Conservation (phyloP, 2,329 filamentous ascomycete genomes). For the Talaromyces funiculosus region DNA sequence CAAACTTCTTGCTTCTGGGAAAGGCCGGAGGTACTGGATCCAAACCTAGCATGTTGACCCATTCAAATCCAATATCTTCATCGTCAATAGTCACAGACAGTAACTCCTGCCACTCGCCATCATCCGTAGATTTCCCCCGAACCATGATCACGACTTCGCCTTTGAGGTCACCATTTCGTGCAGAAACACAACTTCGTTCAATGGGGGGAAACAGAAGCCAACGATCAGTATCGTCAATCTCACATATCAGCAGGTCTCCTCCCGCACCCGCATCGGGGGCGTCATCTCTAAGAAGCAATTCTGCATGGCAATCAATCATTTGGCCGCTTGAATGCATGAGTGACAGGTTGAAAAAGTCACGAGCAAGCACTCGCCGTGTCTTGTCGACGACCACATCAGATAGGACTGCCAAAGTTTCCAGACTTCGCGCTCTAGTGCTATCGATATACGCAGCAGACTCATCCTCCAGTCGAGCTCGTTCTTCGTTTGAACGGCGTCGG, state of each 20-base stretch:
- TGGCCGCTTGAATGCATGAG: conserved; percentile 85
- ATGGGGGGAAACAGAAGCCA: conserved; percentile 93
- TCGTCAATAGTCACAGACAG: conserved; percentile 71
- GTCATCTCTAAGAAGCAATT: conserved; percentile 80
- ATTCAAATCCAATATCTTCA: conserved; percentile 73
- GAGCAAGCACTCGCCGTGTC: conserved; percentile 75
- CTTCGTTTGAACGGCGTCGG: conserved; percentile 66
- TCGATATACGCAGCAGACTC: conserved; percentile 83
- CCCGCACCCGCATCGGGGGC: conserved; percentile 58
- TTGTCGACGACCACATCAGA: conserved; percentile 66
- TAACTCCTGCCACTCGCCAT: conserved; percentile 74
- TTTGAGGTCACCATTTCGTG: conserved; percentile 65
- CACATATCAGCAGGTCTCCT: conserved; percentile 87
- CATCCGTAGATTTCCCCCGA: conserved; percentile 56
- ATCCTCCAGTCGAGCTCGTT: conserved; percentile 69
- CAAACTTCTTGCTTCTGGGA: conserved; percentile 50
- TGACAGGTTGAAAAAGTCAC: conserved; percentile 84
- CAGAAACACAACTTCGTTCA: conserved; percentile 66
- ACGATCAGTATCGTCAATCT: conserved; percentile 68
- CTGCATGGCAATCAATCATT: conserved; percentile 79
- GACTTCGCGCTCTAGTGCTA: conserved; percentile 70
- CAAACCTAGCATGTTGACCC: conserved; percentile 77
- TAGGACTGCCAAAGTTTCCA: conserved; percentile 67
- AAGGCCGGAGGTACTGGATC: conserved; percentile 58
- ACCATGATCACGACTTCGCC: conserved; percentile 83